These are phyloP conservation scores for Epicoccum sorghinum DNA, from an alignment of 2,329 filamentous ascomycete genomes.

Conservation along the genomic window DNA sequence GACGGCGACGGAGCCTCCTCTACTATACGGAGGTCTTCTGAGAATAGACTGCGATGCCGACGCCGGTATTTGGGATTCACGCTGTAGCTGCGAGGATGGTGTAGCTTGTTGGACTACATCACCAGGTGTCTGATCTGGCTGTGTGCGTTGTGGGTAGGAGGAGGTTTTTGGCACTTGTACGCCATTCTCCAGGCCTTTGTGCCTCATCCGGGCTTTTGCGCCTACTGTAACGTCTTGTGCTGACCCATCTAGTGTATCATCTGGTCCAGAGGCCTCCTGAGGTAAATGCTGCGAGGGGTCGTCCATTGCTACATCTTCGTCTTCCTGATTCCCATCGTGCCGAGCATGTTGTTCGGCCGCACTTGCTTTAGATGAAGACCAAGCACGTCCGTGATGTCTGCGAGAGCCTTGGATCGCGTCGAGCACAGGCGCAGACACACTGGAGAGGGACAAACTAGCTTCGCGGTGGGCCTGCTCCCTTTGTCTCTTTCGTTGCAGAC, in stretches of 20 bases:
- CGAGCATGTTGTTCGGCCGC: conserved; percentile 16
- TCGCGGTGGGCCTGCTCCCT: conserved; percentile 31
- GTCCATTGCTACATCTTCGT: conserved; percentile 31
- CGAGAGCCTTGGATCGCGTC: not conserved
- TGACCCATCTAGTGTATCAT: conserved; percentile 43
- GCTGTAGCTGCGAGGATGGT: conserved; percentile 30
- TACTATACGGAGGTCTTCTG: conserved; percentile 28
- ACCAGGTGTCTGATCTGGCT: conserved; percentile 26
- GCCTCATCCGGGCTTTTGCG: conserved; percentile 19
- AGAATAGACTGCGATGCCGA: conserved; percentile 25
- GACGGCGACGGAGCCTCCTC: conserved; percentile 49
- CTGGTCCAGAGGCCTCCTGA: conserved; percentile 22
- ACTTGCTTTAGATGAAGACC: not conserved
- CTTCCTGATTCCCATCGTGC: conserved; percentile 23
- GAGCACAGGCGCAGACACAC: conserved; percentile 33
- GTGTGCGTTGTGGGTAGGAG: conserved; percentile 40
- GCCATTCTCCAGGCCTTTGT: conserved; percentile 25
- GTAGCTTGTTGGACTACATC: conserved; percentile 27
- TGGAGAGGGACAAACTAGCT: conserved; percentile 31
- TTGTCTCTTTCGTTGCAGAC: conserved; percentile 25
- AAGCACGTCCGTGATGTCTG: not conserved
- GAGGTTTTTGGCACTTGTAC: conserved; percentile 48
- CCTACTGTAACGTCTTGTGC: conserved; percentile 27
- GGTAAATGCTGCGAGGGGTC: conserved; percentile 23
- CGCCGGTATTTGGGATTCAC: conserved; percentile 24